Conservation (phyloP, 139 green algal species). For the Chlamydomonas sp. region DNA sequence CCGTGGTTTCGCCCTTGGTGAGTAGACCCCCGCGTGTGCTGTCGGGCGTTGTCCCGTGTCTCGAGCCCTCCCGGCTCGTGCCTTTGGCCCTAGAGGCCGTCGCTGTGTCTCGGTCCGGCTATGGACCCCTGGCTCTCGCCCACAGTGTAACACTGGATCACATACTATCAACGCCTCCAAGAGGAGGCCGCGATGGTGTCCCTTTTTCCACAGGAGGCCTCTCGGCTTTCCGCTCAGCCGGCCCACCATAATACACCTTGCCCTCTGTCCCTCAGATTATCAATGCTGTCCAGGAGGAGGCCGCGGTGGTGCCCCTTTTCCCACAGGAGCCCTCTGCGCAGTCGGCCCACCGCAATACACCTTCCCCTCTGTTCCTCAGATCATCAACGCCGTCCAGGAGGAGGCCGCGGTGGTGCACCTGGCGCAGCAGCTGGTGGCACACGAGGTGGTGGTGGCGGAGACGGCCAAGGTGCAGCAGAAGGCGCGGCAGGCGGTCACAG, state of each 20-base stretch:
- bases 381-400: constrained; percentile 71
- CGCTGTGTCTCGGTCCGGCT: too few species aligned
- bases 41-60: too few species aligned
- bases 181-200: too few species aligned
- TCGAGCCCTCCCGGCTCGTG: too few species aligned
- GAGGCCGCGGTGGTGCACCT: constrained; percentile 84
- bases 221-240: background rate
- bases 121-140: too few species aligned
- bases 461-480: constrained; percentile 57
- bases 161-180: too few species aligned
- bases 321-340: background rate
- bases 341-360: background rate
- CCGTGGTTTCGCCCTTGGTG: too few species aligned
- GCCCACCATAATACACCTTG: background rate
- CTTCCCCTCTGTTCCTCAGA: background rate
- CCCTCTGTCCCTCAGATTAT: background rate
- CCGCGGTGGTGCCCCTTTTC: too few species aligned
- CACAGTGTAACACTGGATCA: too few species aligned
- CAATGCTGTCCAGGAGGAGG: background rate
- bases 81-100: too few species aligned
- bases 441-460: constrained; percentile 62
- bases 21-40: too few species aligned
- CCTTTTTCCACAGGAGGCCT: too few species aligned
- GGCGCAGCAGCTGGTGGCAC: constrained; percentile 76
- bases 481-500: constrained; percentile 52